Evolutionary conservation across 441 rosid genomes (phyloP).

Genomic region (Erodium texanum): DNA sequence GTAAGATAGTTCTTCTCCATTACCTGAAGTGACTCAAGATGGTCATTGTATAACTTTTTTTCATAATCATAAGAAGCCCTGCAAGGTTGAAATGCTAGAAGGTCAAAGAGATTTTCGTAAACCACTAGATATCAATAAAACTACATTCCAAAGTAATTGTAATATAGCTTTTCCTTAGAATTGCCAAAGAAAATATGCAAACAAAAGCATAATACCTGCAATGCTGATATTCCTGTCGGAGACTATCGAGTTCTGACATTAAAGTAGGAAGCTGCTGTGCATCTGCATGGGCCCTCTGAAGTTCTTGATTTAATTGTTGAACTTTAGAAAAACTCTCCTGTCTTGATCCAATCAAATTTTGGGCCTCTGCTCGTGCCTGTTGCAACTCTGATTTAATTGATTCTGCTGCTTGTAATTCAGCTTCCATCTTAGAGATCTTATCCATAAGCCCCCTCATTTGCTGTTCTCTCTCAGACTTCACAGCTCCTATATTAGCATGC

Average conservation of each 20-base stretch:
- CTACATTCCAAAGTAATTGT: neutral
- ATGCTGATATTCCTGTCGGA: slow-evolving; percentile 83
- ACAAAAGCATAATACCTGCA: slow-evolving; percentile 52
- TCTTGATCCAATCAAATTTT: slow-evolving; percentile 53
- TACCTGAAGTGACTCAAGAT: slow-evolving; percentile 82
- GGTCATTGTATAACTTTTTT: slow-evolving; percentile 80
- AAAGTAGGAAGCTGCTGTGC: slow-evolving; percentile 70
- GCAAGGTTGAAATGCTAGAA: slow-evolving; percentile 23
- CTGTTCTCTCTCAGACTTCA: slow-evolving; percentile 76
- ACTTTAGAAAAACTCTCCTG: slow-evolving; percentile 72
- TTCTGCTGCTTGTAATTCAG: slow-evolving; percentile 63
- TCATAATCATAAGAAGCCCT: slow-evolving; percentile 84
- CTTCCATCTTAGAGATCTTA: slow-evolving; percentile 66
- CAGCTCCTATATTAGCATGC: slow-evolving; percentile 57
- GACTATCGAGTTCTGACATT: slow-evolving; percentile 67
- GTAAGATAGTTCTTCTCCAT: slow-evolving; percentile 82
- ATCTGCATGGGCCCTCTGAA: slow-evolving; percentile 64
- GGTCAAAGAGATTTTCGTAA: neutral
- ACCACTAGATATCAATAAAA: neutral
- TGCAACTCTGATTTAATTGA: slow-evolving; percentile 62
- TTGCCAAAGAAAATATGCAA: slow-evolving; percentile 14
- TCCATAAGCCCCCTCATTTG: slow-evolving; percentile 58
- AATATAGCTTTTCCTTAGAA: neutral
- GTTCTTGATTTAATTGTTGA: slow-evolving; percentile 67
- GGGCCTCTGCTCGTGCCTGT: slow-evolving; percentile 72